Base-by-base conservation (phyloP, 73 alveolate species). In the Paramecium sonneborni region DNA sequence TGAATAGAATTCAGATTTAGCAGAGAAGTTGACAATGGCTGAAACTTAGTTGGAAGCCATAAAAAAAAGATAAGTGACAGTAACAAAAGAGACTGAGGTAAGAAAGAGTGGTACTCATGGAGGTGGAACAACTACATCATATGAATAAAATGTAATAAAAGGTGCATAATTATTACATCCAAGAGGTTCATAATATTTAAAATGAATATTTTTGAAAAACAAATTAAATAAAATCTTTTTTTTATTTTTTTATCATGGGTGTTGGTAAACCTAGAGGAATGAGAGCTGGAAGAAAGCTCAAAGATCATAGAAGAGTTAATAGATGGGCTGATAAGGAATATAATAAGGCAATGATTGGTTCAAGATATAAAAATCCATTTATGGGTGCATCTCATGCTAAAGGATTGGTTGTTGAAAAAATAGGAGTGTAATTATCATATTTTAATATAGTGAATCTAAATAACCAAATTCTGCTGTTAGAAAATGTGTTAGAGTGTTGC, bases 381-480 rank as follows among this genome's bases (percentile, higher is more conserved):
- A 95, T 93, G 93, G 94, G 92, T 85, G 97, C 97, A 38, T 94
- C 97, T 11, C 97, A 94, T 57, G 97, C 97, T 20, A 93, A 94
- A 43, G 97, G 97, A 69, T 85, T 94, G 56, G 97, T 94, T 44
- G 92, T 93, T 93, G 95, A 94, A 89, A 94, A 95, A 92, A 93
- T 93, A 8, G 93, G 96, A 41, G 90, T 79, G 90, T 79, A 79
- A 43, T 20, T 30, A 62, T 32, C 20, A 11, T 12, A 12, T 62
- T 79, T 23, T 43, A 39, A 15, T 10, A 23, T 88, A 95, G 92
- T 28, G 97, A 94, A 84, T 94, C 97, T 26, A 94, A 94, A 90
- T 92, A 94, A 88, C 97, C 97, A 82, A 94, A 94, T 92, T 94
- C 97, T 57, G 97, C 97, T 55, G 95, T 94, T 82, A 94, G 97